A percentile compares a stretch with the other conserved stretches of the same genome.
phyloP scores from a whole-genome alignment of 768 basidiomycete genomes.

The Brasilioporus rufonigricans region DNA sequence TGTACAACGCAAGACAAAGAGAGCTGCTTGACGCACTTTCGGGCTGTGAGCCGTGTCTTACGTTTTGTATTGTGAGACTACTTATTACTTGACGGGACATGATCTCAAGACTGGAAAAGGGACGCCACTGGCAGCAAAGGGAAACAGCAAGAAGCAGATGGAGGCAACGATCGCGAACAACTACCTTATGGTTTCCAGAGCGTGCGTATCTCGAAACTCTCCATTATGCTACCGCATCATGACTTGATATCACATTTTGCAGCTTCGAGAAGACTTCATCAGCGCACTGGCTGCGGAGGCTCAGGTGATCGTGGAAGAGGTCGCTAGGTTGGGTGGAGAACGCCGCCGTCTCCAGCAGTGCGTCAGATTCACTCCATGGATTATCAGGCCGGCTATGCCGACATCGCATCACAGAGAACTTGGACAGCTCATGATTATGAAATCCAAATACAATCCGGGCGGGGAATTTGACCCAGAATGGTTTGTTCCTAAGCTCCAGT shows the following conservation, averaged over 20 bases:
- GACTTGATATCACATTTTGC: background rate
- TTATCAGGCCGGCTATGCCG: background rate
- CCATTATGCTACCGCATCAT: background rate
- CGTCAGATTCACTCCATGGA: background rate
- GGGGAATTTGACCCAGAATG: conserved; percentile 84
- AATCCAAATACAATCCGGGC: conserved; percentile 75
- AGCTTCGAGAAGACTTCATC: background rate
- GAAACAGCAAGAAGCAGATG: background rate
- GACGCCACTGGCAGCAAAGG: background rate
- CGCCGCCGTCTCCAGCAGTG: background rate
- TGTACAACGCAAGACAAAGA: background rate
- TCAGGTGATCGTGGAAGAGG: background rate
- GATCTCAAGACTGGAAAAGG: background rate
- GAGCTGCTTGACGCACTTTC: background rate
- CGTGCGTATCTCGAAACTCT: background rate
- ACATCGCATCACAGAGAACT: conserved; percentile 53
- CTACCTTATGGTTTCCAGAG: background rate
- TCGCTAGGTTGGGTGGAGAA: background rate
- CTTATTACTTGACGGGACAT: background rate
- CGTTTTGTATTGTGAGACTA: too few species aligned
- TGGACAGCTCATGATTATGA: conserved; percentile 65
- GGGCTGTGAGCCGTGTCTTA: background rate
- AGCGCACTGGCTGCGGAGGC: background rate
- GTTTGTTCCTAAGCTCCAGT: conserved; percentile 33
- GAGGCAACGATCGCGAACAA: background rate